phyloP scores from a whole-genome alignment of 768 basidiomycete genomes.

The Rhizopogon vinicolor region DNA sequence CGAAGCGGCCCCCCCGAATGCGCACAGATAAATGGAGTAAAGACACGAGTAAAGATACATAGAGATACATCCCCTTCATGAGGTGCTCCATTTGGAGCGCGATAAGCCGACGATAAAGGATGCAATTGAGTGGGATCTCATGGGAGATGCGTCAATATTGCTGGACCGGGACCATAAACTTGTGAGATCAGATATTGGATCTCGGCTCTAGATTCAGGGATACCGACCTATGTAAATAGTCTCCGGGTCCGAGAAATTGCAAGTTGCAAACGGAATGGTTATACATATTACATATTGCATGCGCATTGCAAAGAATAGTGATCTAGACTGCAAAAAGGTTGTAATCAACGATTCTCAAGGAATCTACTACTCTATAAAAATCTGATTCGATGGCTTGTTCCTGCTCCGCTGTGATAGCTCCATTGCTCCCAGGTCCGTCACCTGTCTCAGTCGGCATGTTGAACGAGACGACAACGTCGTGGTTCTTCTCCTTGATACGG shows the following conservation, averaged over 20 bases:
- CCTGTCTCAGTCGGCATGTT: conserved; percentile 64
- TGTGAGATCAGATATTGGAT: background rate
- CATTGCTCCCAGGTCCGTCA: conserved; percentile 27
- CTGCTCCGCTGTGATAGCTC: conserved; percentile 33
- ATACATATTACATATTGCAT: too few relatives aligned
- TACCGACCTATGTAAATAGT: too few relatives aligned
- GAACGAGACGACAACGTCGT: conserved; percentile 82
- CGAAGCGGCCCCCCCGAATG: background rate
- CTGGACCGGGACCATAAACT: background rate
- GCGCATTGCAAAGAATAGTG: background rate
- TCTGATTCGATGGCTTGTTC: conserved; percentile 32
- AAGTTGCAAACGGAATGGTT: background rate
- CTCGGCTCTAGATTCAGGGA: background rate
- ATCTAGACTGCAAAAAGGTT: conserved; percentile 49
- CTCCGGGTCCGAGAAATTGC: background rate
- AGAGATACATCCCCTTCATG: background rate
- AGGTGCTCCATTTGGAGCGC: background rate
- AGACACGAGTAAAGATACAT: background rate
- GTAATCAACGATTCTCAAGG: conserved; percentile 65
- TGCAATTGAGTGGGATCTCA: background rate
- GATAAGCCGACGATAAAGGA: background rate
- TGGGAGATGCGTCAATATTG: background rate
- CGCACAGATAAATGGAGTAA: background rate
- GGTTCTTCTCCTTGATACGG: conserved; percentile 62
- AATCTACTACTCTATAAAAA: conserved; percentile 51